Conservation (phyloP, 2,329 filamentous ascomycete species). For the Sarocladiaceae sp. region DNA sequence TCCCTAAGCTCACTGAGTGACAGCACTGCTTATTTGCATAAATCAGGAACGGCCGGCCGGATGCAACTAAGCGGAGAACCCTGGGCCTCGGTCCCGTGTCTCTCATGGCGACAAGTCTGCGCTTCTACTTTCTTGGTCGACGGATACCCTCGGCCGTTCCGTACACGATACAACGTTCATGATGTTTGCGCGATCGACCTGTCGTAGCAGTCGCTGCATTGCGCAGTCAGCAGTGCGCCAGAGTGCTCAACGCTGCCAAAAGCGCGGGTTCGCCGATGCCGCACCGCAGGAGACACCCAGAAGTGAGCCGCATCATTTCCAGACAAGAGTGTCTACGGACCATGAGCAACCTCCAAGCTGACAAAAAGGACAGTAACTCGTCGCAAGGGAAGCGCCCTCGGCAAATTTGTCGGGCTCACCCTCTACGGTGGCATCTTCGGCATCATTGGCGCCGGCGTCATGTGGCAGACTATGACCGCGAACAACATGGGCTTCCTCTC, state of each 20-base stretch:
- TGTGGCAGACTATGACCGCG: constrained; percentile 29
- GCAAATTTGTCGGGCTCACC: constrained; percentile 19
- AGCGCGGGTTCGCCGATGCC: constrained; percentile 5
- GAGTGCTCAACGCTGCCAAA: constrained; percentile 1
- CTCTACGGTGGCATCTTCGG: constrained; percentile 24
- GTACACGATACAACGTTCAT: not conserved
- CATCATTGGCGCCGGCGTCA: constrained; percentile 25
- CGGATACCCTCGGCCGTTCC: not conserved
- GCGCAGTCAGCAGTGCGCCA: not conserved
- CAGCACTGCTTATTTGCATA: constrained; percentile 2
- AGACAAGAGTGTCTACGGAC: no score
- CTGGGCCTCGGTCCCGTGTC: constrained; percentile 3
- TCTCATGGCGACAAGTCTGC: no score
- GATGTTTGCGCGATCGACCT: constrained; percentile 8
- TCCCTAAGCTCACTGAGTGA: no score
- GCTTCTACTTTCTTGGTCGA: no score
- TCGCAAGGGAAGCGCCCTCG: constrained; percentile 12
- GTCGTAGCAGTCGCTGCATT: constrained; percentile 7
- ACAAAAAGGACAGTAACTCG: not conserved
- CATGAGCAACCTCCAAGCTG: not conserved
- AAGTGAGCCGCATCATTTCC: not conserved
- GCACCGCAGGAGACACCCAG: not conserved
- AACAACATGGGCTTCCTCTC: constrained; percentile 33
- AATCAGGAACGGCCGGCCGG: not conserved
- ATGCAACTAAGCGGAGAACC: constrained; percentile 2